Percentiles rank a stretch among this genome's conserved stretches.
These are phyloP conservation scores for Tuber melanosporum DNA, from an alignment of 495 filamentous ascomycete genomes.

Conservation along the genomic window DNA sequence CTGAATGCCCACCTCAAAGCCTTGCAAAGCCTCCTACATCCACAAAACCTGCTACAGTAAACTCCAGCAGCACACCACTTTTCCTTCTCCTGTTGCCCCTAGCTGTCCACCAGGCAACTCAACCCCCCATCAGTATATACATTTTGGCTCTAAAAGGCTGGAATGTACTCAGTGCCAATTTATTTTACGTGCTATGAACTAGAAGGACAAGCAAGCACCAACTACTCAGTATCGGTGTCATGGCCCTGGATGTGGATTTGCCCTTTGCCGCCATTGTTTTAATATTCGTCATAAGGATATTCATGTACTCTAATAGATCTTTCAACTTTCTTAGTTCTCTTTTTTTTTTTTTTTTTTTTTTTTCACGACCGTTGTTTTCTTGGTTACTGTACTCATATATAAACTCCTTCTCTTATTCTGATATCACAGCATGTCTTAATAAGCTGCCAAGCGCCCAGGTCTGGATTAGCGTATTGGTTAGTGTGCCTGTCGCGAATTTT, in stretches of 20 bases:
- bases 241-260: not conserved
- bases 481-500: too few species aligned
- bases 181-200: not conserved
- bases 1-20: not conserved
- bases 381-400: too few species aligned
- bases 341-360: too few species aligned
- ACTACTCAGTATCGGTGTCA: not conserved
- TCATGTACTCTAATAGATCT: not conserved
- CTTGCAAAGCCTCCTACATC: not conserved
- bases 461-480: too few species aligned
- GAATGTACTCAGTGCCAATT: not conserved
- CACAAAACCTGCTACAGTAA: not conserved
- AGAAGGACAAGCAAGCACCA: not conserved
- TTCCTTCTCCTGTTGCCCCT: not conserved
- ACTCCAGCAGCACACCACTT: not conserved
- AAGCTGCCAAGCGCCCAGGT: too few species aligned
- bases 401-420: too few species aligned
- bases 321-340: not conserved
- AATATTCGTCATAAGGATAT: not conserved
- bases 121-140: not conserved
- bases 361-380: too few species aligned
- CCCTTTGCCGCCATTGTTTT: not conserved
- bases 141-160: not conserved
- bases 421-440: too few species aligned
- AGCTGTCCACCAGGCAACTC: not conserved